Conservation (phyloP, 176 grass and related monocot genomes). For the Phyllostachys edulis region DNA sequence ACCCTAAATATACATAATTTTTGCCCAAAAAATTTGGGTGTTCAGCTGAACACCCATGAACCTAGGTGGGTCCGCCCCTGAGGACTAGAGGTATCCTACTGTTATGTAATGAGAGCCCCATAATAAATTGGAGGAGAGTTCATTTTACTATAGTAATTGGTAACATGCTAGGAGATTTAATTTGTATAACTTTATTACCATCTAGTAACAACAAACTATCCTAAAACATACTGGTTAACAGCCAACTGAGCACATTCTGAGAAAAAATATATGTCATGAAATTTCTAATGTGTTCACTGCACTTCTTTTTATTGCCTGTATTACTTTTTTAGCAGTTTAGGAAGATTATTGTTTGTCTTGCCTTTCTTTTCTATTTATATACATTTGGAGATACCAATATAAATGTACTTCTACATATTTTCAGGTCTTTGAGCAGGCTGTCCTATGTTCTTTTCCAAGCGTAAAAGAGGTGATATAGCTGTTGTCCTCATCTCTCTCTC, state of each 20-base stretch:
- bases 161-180: neutral
- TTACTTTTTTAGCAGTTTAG: neutral
- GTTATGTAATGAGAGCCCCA: neutral
- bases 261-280: neutral
- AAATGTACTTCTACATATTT: constrained; percentile 32
- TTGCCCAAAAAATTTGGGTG: too few species aligned
- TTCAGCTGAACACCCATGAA: too few species aligned
- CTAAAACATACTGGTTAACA: constrained; percentile 27
- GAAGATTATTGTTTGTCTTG: constrained; percentile 24
- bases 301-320: constrained; percentile 10
- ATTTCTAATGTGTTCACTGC: constrained; percentile 32
- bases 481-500: neutral
- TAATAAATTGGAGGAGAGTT: neutral
- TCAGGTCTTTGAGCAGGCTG: constrained; percentile 85
- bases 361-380: constrained; percentile 19
- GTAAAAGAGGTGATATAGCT: constrained; percentile 65
- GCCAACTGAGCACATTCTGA: neutral
- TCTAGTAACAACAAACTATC: constrained; percentile 6
- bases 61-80: too few species aligned
- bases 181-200: neutral
- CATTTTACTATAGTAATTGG: constrained; percentile 1
- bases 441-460: constrained; percentile 70
- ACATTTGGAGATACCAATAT: neutral
- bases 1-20: too few species aligned
- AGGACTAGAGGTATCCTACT: constrained; percentile 11